A percentile compares a stretch with the other conserved stretches of the same genome.
These are phyloP conservation scores for Chenopodium album DNA, from an alignment of 148 eudicot species.

Conservation along the genomic window DNA sequence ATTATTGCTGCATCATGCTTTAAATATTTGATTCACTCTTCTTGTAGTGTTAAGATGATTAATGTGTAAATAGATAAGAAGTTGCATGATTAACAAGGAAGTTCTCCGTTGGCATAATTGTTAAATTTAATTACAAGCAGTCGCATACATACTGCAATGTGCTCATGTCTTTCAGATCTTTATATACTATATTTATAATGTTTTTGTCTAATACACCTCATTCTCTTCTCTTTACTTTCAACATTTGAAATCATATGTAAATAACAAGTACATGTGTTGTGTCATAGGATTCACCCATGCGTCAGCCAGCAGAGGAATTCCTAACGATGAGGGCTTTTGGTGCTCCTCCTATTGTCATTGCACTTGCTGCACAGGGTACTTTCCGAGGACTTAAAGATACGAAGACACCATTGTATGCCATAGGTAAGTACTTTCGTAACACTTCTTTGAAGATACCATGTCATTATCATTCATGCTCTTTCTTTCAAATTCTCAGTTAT, in stretches of 20 bases:
- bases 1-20: neutral
- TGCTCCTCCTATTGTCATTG: slow-evolving; percentile 87
- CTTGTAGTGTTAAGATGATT: neutral
- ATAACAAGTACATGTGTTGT: slow-evolving; percentile 5
- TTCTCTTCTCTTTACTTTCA: neutral
- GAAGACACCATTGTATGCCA: slow-evolving; percentile 88
- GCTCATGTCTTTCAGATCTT: neutral
- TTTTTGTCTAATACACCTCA: neutral
- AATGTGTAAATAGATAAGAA: neutral
- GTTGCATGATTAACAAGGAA: neutral
- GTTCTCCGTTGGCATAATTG: neutral
- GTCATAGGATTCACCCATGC: slow-evolving; percentile 89
- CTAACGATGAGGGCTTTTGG: slow-evolving; percentile 80
- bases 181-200: neutral
- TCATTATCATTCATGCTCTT: neutral
- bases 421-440: slow-evolving; percentile 57
- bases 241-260: neutral
- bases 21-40: neutral
- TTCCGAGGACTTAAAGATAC: slow-evolving; percentile 96
- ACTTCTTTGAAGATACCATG: neutral
- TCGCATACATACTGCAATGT: neutral
- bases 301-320: slow-evolving; percentile 83
- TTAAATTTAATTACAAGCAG: neutral
- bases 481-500: neutral
- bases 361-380: slow-evolving; percentile 95